These are phyloP conservation scores for Phytopythium aichiense DNA, from an alignment of 352 stramenopile species.

Conservation along the genomic window DNA sequence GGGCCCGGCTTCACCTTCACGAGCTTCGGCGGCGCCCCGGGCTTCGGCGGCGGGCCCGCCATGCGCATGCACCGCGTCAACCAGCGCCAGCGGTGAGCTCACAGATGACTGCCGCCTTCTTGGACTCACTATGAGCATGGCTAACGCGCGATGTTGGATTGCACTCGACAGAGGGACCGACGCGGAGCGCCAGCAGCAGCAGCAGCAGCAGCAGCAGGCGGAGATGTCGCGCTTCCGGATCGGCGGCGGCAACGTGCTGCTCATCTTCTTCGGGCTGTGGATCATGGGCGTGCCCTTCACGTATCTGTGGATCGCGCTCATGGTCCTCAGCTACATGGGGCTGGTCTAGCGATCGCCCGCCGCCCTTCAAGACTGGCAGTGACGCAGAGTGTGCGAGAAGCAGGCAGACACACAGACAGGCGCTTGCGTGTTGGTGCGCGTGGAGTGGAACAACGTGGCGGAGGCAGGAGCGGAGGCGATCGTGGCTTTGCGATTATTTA, in stretches of 20 bases:
- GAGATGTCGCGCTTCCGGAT: constrained; percentile 57
- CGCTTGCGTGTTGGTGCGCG: not conserved
- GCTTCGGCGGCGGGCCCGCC: constrained; percentile 30
- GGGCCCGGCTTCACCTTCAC: constrained; percentile 75
- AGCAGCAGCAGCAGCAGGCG: constrained; percentile 7
- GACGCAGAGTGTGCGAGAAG: not conserved
- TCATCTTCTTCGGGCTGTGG: constrained; percentile 75
- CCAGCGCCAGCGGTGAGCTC: constrained; percentile 44
- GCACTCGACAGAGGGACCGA: constrained; percentile 2
- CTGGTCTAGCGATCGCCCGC: constrained; percentile 28
- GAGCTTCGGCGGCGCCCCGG: constrained; percentile 34
- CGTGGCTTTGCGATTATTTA: constrained; percentile 8
- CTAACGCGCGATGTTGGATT: not conserved
- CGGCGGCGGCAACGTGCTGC: constrained; percentile 63
- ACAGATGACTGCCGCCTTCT: not conserved
- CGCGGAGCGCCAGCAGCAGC: not conserved
- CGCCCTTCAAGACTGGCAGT: not conserved
- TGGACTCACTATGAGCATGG: not conserved
- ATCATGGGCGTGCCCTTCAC: constrained; percentile 78
- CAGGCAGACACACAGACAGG: not conserved
- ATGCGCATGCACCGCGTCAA: constrained; percentile 49
- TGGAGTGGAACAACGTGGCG: not conserved
- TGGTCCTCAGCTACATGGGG: constrained; percentile 73
- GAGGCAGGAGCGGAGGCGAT: not conserved
- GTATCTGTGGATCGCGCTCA: constrained; percentile 77